Conservation (phyloP, 2,329 filamentous ascomycete genomes). For the Pyrenophora tritici-repentis region DNA sequence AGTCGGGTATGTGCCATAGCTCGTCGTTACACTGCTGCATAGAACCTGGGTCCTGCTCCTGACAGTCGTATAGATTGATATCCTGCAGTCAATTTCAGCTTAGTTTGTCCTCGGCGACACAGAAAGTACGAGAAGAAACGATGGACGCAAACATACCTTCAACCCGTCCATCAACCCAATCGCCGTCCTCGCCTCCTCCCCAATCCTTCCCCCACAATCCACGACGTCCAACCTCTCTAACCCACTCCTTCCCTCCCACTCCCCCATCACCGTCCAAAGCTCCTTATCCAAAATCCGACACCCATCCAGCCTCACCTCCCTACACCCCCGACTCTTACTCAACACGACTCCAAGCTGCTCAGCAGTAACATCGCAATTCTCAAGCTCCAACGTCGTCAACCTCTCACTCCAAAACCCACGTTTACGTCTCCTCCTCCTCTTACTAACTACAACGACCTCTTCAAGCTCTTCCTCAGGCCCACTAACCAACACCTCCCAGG, state of each 20-base stretch:
- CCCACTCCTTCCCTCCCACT: slow-evolving; percentile 21
- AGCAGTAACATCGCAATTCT: slow-evolving; percentile 26
- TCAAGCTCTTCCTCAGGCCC: too few relatives aligned
- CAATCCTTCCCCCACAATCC: slow-evolving; percentile 29
- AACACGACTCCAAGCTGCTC: slow-evolving; percentile 27
- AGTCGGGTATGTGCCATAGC: slow-evolving; percentile 32
- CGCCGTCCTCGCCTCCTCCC: slow-evolving; percentile 9
- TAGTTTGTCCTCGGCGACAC: background rate
- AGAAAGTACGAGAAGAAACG: background rate
- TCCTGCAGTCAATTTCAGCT: slow-evolving; percentile 21
- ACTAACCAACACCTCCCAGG: slow-evolving; percentile 27
- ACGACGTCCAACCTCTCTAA: slow-evolving; percentile 27
- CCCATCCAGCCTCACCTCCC: slow-evolving; percentile 30
- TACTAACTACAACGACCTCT: too few relatives aligned
- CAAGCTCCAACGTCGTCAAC: slow-evolving; percentile 26
- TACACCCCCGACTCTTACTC: slow-evolving; percentile 15
- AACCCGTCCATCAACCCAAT: slow-evolving; percentile 19
- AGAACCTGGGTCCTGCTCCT: slow-evolving; percentile 23
- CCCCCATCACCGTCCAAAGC: slow-evolving; percentile 28
- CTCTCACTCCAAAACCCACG: slow-evolving; percentile 19
- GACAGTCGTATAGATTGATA: slow-evolving; percentile 35
- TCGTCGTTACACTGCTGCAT: slow-evolving; percentile 30
- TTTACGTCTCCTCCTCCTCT: too few relatives aligned
- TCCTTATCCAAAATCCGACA: slow-evolving; percentile 23
- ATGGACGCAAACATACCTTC: slow-evolving; percentile 25